These are phyloP conservation scores for Cubamyces sp. DNA, from an alignment of 768 basidiomycete species.

Conservation along the genomic window DNA sequence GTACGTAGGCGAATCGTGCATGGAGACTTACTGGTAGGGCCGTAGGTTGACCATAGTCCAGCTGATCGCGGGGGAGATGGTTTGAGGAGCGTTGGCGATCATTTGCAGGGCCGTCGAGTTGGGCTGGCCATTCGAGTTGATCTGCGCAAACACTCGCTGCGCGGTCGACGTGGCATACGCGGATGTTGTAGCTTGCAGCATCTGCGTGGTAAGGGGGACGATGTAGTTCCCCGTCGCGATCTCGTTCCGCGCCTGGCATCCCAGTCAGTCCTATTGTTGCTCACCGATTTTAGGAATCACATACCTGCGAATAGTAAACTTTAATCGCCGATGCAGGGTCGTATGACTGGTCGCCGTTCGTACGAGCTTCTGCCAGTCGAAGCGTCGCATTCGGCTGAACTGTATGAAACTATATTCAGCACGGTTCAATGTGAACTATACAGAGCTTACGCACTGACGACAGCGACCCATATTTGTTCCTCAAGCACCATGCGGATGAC, in stretches of 20 bases:
- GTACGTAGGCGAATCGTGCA: neutral
- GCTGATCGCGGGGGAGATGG: slow-evolving; percentile 39
- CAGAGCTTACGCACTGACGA: slow-evolving; percentile 40
- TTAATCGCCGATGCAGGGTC: slow-evolving; percentile 40
- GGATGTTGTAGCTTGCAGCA: slow-evolving; percentile 31
- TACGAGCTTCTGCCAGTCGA: slow-evolving; percentile 38
- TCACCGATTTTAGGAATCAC: neutral
- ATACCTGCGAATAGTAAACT: slow-evolving; percentile 47
- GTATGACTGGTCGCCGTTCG: slow-evolving; percentile 42
- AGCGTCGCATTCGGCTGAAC: slow-evolving; percentile 43
- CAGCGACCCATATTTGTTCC: slow-evolving; percentile 46
- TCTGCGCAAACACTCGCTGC: slow-evolving; percentile 32
- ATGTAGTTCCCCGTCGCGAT: slow-evolving; percentile 44
- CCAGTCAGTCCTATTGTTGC: neutral
- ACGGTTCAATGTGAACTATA: neutral
- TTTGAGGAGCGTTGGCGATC: slow-evolving; percentile 44
- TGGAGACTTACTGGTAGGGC: slow-evolving; percentile 38
- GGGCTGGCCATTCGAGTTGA: slow-evolving; percentile 31
- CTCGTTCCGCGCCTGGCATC: slow-evolving; percentile 41
- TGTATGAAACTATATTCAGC: neutral
- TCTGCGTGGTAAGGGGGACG: slow-evolving; percentile 38
- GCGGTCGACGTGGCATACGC: slow-evolving; percentile 31
- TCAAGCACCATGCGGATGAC: slow-evolving; percentile 41
- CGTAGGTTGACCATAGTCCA: slow-evolving; percentile 44
- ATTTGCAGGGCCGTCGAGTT: slow-evolving; percentile 45